Base-by-base conservation (phyloP, 495 filamentous ascomycete species). In the Xylaria curta region DNA sequence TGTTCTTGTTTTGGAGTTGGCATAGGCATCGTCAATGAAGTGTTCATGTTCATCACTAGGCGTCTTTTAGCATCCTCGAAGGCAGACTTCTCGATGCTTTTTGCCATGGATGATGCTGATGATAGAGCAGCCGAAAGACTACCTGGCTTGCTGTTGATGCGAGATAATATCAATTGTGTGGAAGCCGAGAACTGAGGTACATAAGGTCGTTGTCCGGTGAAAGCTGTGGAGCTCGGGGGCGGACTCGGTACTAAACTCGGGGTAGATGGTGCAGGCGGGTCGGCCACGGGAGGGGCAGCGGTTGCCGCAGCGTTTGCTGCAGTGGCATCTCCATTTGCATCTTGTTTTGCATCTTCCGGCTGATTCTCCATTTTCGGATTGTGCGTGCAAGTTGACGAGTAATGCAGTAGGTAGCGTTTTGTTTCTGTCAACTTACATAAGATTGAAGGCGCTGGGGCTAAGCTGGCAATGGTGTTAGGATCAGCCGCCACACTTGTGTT, bases 91-190 rank as follows among this genome's bases (percentile, higher is more conserved):
- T 77, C 78, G 63, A 83, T 81, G 73, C 72, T 78, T 3, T 63
- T 42, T 1, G 79, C 21, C 21, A 79, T 69, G 10, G 69, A 77
- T 6, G 76, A 80, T 26, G 76, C 78, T 3, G 75, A 78, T 13
- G 82, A 81, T 5, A 85, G 75, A 0, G 78, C 79, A 0, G 82
- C 77, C 24, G 76, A 81, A 0, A 81, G 69, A 66, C 75, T 81
- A 58, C 76, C 80, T 0, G 79, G 78, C 33, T 85, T 81, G 31
- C 79, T 78, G 44, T 81, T 84, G 54, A 89, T 83, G 21, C 87
- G 79, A 65, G 86, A 85, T 13, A 90, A 81, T 19, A 90, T 89
- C 84, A 89, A 82, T 70, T 88, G 84, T 0, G 88, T 89, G 0
- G 87, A 79, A 9, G 85, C 84, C 8, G 83, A 85, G 75, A 89